Evolutionary conservation across 2,329 filamentous ascomycete genomes (phyloP), one percentile per base, ranked within the genome.

Genomic region (Aspergillus neoniger): DNA sequence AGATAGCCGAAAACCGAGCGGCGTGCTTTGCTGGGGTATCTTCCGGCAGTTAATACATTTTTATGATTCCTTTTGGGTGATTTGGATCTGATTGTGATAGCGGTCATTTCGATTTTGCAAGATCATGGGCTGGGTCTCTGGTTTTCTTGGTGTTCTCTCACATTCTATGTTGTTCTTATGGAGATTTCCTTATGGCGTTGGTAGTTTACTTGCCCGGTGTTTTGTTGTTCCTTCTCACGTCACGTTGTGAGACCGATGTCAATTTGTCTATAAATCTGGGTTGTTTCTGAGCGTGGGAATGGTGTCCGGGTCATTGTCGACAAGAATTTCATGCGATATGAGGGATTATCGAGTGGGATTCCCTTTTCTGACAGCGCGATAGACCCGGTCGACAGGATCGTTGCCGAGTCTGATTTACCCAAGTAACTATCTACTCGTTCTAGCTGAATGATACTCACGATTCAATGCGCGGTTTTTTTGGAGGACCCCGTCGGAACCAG

Each of bases 11-110:
- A 48, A 55, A 36, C 14, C 30, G 21, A 23, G 56, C 53, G 51
- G 59, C 55, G 61, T 55, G 15, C 57, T 32, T 52, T 47, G 52
- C 23, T 56, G 62, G 57, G 28, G 38, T 49, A 53, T 25, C 23
- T 59, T 38, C 58, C 48, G 43, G 54, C 54, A 44, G 47, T 32
- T 48, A 38, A 38, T 55, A 39, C 36, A 17, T 55, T 38, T 58
- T 41, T 60, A 53, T 60, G 50, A n/a, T 64, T 61, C 55, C 50
- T 52, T 64, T 67, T 61, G 58, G 55, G 50, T 57, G 44, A 23
- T 65, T 48, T 57, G 58, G 36, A 15, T 63, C 44, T 57, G 58
- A 50, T 54, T 55, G 55, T 47, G 60, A 44, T 58, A 54, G 44
- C 53, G 50, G 54, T 47, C 28, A 52, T 50, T 41, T 28, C 43